Percentiles rank a stretch among this genome's conserved stretches.
phyloP scores from a whole-genome alignment of 164 flowering plant species.

The Houttuynia cordata region DNA sequence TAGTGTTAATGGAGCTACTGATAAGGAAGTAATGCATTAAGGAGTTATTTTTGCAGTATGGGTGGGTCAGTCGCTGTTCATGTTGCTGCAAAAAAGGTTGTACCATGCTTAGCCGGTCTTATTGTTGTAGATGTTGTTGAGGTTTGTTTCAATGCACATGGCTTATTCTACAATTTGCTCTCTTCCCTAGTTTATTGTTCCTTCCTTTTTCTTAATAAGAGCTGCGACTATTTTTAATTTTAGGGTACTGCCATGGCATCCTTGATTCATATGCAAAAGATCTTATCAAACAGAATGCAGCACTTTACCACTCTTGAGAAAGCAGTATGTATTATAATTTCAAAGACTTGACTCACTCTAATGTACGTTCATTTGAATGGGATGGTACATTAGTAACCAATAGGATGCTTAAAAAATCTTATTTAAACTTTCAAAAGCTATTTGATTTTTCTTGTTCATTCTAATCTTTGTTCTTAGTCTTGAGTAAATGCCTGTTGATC shows the following conservation, averaged over 20 bases:
- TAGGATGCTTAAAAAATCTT: too few species aligned
- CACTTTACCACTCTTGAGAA: slow-evolving; percentile 71
- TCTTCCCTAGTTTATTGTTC: background rate
- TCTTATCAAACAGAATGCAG: slow-evolving; percentile 78
- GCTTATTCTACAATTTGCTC: background rate
- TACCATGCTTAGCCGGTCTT: slow-evolving; percentile 65
- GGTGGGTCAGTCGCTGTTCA: slow-evolving; percentile 98
- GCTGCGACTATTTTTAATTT: slow-evolving; percentile 8
- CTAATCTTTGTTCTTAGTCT: too few species aligned
- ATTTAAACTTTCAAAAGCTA: too few species aligned
- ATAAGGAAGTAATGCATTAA: too few species aligned
- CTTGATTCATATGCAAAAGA: slow-evolving; percentile 89
- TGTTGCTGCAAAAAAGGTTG: slow-evolving; percentile 70
- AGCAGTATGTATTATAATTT: slow-evolving; percentile 49
- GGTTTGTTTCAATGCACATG: slow-evolving; percentile 28
- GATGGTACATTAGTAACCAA: too few species aligned
- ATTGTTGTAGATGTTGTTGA: slow-evolving; percentile 95
- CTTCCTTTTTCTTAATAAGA: background rate
- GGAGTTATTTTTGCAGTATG: slow-evolving; percentile 44
- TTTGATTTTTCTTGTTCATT: too few species aligned
- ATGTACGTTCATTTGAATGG: too few species aligned
- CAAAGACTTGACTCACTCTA: background rate
- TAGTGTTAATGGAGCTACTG: too few species aligned
- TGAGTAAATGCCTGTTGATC: too few species aligned
- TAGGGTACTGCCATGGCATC: slow-evolving; percentile 99